Percentiles rank a stretch among this genome's conserved stretches.
phyloP scores from a whole-genome alignment of 2,329 filamentous ascomycete genomes.

The Monilinia vaccinii-corymbosi region DNA sequence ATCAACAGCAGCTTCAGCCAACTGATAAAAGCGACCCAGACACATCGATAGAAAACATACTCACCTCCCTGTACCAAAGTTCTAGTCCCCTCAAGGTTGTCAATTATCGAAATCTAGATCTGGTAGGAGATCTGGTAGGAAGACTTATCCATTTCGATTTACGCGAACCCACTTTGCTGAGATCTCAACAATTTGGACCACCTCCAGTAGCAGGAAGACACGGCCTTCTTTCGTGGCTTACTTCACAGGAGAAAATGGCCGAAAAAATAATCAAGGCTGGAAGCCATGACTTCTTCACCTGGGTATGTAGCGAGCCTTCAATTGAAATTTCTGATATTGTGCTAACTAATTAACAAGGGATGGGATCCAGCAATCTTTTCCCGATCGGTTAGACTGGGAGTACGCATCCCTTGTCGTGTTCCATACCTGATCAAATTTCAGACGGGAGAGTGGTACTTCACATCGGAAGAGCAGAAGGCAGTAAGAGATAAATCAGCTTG shows the following conservation, averaged over 20 bases:
- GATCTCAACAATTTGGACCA: not conserved
- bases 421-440: not conserved
- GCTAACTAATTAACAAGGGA: not conserved
- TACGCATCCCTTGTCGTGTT: not conserved
- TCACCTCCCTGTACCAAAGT: not conserved
- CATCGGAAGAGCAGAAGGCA: not conserved
- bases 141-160: not conserved
- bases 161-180: not conserved
- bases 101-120: not conserved
- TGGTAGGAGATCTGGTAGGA: not conserved
- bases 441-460: not conserved
- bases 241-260: not conserved
- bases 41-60: not conserved
- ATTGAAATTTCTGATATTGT: not conserved
- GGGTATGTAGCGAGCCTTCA: not conserved
- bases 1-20: not conserved
- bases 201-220: not conserved
- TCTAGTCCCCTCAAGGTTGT: not conserved
- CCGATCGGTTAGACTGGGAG: not conserved
- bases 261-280: not conserved
- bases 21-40: not conserved
- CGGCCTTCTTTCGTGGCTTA: not conserved
- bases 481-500: not conserved
- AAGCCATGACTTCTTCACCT: not conserved
- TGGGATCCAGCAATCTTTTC: constrained; percentile 1